Percentiles rank a stretch among this genome's conserved stretches.
These are phyloP conservation scores for Monosporozyma servazzii DNA, from an alignment of 805 yeast species.

Conservation along the genomic window DNA sequence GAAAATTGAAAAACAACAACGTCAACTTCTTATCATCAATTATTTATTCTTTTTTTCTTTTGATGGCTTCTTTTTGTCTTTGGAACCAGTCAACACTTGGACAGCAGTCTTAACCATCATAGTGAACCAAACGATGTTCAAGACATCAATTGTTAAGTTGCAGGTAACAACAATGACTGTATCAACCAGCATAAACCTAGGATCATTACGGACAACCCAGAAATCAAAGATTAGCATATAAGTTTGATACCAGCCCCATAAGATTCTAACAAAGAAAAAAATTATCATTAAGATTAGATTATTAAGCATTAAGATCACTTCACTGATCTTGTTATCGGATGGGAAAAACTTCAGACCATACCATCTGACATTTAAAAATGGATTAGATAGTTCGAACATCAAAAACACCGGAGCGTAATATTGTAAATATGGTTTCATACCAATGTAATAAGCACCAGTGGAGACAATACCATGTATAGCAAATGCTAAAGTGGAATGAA, in stretches of 20 bases:
- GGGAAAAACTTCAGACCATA: constrained; percentile 39
- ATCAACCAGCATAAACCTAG: constrained; percentile 38
- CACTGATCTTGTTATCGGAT: constrained; percentile 34
- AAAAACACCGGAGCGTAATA: constrained; percentile 74
- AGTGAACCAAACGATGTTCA: constrained; percentile 73
- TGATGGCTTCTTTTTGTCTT: not conserved
- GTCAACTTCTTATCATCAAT: not conserved
- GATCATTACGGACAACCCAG: constrained; percentile 31
- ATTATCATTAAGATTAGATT: constrained; percentile 39
- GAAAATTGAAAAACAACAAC: too few relatives aligned
- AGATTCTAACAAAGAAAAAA: constrained; percentile 64
- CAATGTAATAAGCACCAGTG: constrained; percentile 54
- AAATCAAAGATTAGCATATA: constrained; percentile 39
- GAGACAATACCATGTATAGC: constrained; percentile 70
- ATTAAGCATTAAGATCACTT: constrained; percentile 36
- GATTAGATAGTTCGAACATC: constrained; percentile 77
- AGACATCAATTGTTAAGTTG: constrained; percentile 50
- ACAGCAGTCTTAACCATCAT: constrained; percentile 64
- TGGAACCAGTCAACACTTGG: constrained; percentile 20
- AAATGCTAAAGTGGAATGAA: constrained; percentile 53
- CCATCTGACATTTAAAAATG: constrained; percentile 86
- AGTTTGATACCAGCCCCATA: constrained; percentile 77
- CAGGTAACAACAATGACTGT: constrained; percentile 30
- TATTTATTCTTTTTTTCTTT: constrained; percentile 4
- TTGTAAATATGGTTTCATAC: constrained; percentile 61